Conservation (phyloP, 148 eudicot species). For the Fallopia convolvulus region DNA sequence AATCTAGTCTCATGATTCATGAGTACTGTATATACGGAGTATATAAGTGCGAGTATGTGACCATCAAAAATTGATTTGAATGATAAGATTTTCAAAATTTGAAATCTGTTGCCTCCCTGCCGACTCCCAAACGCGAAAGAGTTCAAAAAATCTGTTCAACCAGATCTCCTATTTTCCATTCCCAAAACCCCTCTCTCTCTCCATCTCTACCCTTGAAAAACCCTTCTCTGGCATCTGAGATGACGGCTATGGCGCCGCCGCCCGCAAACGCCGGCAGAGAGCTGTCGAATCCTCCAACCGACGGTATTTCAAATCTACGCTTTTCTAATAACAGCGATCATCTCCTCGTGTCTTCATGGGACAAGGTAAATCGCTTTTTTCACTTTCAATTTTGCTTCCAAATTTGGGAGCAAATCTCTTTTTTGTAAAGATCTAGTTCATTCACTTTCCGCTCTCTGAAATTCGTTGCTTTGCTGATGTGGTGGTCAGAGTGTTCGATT, state of each 20-base stretch:
- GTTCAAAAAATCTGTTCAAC: not conserved
- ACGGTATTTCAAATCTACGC: slow-evolving; percentile 69
- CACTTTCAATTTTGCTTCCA: not conserved
- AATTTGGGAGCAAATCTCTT: not conserved
- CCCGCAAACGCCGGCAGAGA: slow-evolving; percentile 55
- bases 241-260: slow-evolving; percentile 32
- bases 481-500: slow-evolving; percentile 58
- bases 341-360: slow-evolving; percentile 95
- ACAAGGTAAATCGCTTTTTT: slow-evolving; percentile 31
- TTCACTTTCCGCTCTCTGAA: not conserved
- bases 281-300: slow-evolving; percentile 64
- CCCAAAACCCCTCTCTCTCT: slow-evolving; percentile 7
- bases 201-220: slow-evolving; percentile 6
- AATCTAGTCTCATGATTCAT: not conserved
- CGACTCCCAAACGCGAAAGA: not conserved
- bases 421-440: not conserved
- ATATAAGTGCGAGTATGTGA: not conserved
- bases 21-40: not conserved
- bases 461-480: not conserved
- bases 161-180: not conserved
- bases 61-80: not conserved
- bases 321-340: slow-evolving; percentile 80
- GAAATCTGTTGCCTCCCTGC: not conserved
- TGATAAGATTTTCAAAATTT: not conserved
- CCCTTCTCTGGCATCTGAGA: slow-evolving; percentile 14